Base-by-base conservation (phyloP, 768 basidiomycete genomes). In the Phlebiopsis gigantea region DNA sequence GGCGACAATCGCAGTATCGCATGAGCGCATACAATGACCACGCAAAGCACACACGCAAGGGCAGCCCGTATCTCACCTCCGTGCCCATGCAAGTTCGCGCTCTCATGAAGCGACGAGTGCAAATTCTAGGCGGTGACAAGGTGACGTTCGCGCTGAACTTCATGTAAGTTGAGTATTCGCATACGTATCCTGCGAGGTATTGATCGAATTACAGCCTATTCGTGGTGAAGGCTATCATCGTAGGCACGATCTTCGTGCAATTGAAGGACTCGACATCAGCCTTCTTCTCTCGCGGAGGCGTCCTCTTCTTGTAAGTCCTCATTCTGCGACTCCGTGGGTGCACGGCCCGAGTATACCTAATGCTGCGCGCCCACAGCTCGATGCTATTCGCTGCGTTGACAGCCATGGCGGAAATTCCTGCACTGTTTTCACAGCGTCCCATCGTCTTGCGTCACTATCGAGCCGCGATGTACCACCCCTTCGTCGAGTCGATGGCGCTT, bases 281-380 rank as follows among this genome's bases (percentile, higher is more conserved):
- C 10, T 85, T 80, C 65, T 90, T 88, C 75, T 83, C 85, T n/a
- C 80, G 90, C 19, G 88, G 88, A 41, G 84, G 89, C 71, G 76
- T 87, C 22, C 73, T 93, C 19, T 91, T 88, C 78, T 89, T 90
- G 79, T 85, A 66, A 30, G 80, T 71, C 25, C 46, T 1, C 5
- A 34, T 19, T 1, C 34, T 26, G 53, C 14, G 2, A 10, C 17
- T 51, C 26, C 9, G 49, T 50, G 19, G 4, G 15, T 34, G n/a
- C 50, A n/a, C n/a, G n/a, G n/a, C 34, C 12, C 21, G 48, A 26
- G 24, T 30, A 10, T 29, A 25, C 2, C 26, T 39, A n/a, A n/a
- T 41, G 14, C 47, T 26, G 6, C 25, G 19, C 14, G 5, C 50
- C 39, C 24, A 0, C 48, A 86, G 84, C 53, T 68, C 84, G 1